Base-by-base conservation (phyloP, 2,329 filamentous ascomycete genomes). In the Penicillium fuscoglaucum region DNA sequence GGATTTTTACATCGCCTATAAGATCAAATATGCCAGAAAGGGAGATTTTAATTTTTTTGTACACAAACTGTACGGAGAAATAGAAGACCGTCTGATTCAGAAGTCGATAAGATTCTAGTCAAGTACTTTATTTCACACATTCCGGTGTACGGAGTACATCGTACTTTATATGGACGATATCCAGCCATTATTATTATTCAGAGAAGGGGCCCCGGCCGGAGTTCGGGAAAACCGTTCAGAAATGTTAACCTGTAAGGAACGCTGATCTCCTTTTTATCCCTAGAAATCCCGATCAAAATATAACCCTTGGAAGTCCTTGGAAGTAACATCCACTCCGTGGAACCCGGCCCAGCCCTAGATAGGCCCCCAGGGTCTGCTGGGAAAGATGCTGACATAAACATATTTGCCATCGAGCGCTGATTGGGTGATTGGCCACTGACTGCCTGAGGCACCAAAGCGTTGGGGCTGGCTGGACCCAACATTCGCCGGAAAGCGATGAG, bases 401-500 rank as follows among this genome's bases (percentile, higher is more conserved):
- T 17, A 13, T 37, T 55, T 51, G 46, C 46, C 53, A 37, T 51
- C 53, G 2, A 21, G 3, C 7, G 21, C 15, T 51, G 37, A 51
- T 55, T 55, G 10, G 21, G 12, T 51, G 37, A 37, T 55, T 55
- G 46, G 53, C 7, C 17, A 15, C 4, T 10, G 0, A 2, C 1
- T 29, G 41, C 60, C 62, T 63, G 43, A 66, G 62, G 64, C 57
- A 55, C 52, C 58, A 71, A 72, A 72, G 64, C 58, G 70, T 72
- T 72, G 70, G 70, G 64, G 63, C 61, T 41, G 44, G 28, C 50
- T 39, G 68, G 67, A 72, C 68, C 69, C 70, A 72, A 72, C 60
- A 66, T 63, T 61, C 50, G 56, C 48, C 40, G 39, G 47, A 54
- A 58, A 56, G 29, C 41, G 45, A 46, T 57, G 52, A 48, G 51